Evolutionary conservation across 352 stramenopile genomes (phyloP), one percentile per base, ranked within the genome.

Genomic region (Globisporangium perplexum): DNA sequence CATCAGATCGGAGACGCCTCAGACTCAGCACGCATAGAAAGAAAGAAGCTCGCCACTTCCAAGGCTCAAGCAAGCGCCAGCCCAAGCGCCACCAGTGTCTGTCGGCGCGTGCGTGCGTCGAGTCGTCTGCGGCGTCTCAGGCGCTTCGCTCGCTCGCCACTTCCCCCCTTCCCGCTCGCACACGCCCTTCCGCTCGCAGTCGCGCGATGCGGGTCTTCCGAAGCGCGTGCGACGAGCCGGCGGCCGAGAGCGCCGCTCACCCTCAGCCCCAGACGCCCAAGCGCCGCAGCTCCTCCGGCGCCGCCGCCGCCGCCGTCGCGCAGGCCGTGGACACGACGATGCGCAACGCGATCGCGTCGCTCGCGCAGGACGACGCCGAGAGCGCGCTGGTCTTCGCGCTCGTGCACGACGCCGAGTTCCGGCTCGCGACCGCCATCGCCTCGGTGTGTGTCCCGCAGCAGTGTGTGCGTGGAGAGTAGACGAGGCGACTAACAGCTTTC

Each of bases 391-490:
- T 88, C 26, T 90, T 79, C 62, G 77, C 80, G 62, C 73, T 90
- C 1, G 80, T 90, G 36, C 80, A 90, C 55, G 80, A 90, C 60
- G 64, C 77, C 4, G 80, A 90, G 66, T 88, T 90, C 51, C 75
- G 80, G 7, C 60, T 90, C 38, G 77, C 77, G n/a, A 74, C 70
- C 14, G 77, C 80, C 33, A 65, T 90, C 14, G 62, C 64, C 11
- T 72, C 67, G 66, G 74, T 76, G 64, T 18, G 63, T 52, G n/a
- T 4, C 24, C 17, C 1, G n/a, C 17, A 17, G 11, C 1, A 31
- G 33, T 41, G n/a, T 33, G 41, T n/a, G n/a, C n/a, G n/a, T n/a
- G n/a, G n/a, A n/a, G n/a, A n/a, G n/a, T n/a, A n/a, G n/a, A n/a
- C 30, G 36, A 20, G 31, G 12, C 11, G 20, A 46, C 7, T 31